Conservation (phyloP, 441 rosid species). For the Gossypium aridum region DNA sequence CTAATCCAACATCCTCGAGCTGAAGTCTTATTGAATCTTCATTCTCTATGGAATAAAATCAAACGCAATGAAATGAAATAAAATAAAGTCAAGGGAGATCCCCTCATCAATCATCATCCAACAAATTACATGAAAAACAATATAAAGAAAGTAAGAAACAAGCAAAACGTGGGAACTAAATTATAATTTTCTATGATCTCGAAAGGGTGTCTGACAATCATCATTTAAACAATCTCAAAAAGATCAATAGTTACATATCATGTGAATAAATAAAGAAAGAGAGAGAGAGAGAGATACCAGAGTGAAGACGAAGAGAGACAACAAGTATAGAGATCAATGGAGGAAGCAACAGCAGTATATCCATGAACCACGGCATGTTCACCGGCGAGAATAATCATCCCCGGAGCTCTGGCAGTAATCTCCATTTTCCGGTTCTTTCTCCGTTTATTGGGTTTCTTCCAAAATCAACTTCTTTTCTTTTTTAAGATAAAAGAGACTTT, state of each 20-base stretch:
- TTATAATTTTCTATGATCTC: too few species aligned
- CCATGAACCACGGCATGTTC: constrained; percentile 98
- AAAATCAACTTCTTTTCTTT: not conserved
- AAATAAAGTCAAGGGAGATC: not conserved
- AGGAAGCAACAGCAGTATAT: constrained; percentile 79
- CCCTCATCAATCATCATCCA: not conserved
- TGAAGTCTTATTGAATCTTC: constrained; percentile 47
- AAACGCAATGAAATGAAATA: constrained; percentile 1
- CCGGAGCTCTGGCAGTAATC: constrained; percentile 87
- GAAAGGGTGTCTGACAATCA: too few species aligned
- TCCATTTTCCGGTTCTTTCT: constrained; percentile 37
- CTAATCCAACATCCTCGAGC: constrained; percentile 54
- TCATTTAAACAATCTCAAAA: too few species aligned
- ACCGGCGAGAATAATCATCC: constrained; percentile 86
- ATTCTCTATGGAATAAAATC: constrained; percentile 27
- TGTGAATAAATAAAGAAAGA: constrained; percentile 19
- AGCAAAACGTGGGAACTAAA: too few species aligned
- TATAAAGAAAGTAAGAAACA: not conserved
- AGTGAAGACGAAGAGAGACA: constrained; percentile 39
- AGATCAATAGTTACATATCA: too few species aligned
- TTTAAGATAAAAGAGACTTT: not conserved
- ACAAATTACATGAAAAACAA: not conserved
- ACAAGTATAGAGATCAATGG: constrained; percentile 75
- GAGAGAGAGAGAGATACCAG: constrained; percentile 23
- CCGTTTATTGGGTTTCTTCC: not conserved